Base-by-base conservation (phyloP, 176 grass and related monocot species). In the Avena eriantha region DNA sequence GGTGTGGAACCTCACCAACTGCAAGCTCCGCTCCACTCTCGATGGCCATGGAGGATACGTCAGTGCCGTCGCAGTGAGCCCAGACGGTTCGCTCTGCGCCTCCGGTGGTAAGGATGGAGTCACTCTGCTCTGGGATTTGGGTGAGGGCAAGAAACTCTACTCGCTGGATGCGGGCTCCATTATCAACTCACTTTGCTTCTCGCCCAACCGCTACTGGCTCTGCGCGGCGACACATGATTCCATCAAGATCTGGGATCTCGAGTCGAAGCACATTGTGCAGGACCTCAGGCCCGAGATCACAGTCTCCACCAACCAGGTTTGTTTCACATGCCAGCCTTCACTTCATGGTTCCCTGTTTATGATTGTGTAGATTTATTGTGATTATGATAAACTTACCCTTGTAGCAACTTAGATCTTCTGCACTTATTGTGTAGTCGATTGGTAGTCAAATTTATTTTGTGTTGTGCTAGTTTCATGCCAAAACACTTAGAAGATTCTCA, bases 171-270 rank as follows among this genome's bases (percentile, higher is more conserved):
- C 91, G 0, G 93, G 96, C 8, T 45, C 88, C 22, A 95, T 98
- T 50, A 95, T 95, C 73, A 79, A 98, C 45, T 60, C 93, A 1
- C 91, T 98, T 31, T 98, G 96, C 78, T 98, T 98, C 86, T 95
- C 93, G 43, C 96, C 96, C 39, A 98, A 95, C 81, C 86, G 96
- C 51, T 98, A 98, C 81, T 98, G 96, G 96, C 81, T 98, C 17
- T 95, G 96, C 7, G 96, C 96, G 1, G 96, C 96, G 0, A 98
- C 96, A 7, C 84, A 95, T 84, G 94, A 98, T 3, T 90, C 91
- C 29, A 92, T 98, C 41, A 98, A 94, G 88, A 95, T 98, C 85
- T 98, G 96, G 96, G 96, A 98, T 51, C 96, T 98, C 24, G 96
- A 98, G 54, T 94, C 91, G 46, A 98, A 98, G 88, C 94, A 87